Conservation (phyloP, 768 basidiomycete genomes). For the Xerocomus potaroensis region DNA sequence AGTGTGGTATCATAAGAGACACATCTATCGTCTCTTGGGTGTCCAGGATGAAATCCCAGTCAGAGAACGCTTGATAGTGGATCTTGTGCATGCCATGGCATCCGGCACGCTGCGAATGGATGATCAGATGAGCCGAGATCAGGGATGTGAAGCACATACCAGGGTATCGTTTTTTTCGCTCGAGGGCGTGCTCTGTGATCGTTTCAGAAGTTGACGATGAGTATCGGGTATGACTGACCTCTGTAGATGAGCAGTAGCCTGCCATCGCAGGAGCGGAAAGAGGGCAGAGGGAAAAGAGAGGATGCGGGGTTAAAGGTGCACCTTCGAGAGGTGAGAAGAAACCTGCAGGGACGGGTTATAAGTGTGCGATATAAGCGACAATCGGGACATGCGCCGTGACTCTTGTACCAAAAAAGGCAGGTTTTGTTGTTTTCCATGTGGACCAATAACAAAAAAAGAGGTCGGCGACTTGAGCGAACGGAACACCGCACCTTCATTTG, state of each 20-base stretch:
- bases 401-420: conserved; percentile 31
- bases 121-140: neutral
- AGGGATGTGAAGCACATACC: conserved; percentile 6
- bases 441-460: conserved; percentile 25
- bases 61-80: conserved; percentile 54
- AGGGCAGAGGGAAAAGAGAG: neutral
- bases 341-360: conserved; percentile 13
- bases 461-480: conserved; percentile 10
- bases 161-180: conserved; percentile 13
- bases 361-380: conserved; percentile 6
- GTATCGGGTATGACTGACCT: conserved; percentile 19
- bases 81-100: conserved; percentile 55
- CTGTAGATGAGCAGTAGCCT: conserved; percentile 24
- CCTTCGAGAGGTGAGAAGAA: neutral
- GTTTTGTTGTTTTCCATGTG: conserved; percentile 25
- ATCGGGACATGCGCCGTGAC: conserved; percentile 7
- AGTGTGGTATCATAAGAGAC: conserved; percentile 70
- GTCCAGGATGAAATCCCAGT: conserved; percentile 67
- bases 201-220: conserved; percentile 4
- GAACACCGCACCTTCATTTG: conserved; percentile 3
- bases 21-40: conserved; percentile 53
- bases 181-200: conserved; percentile 22
- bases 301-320: neutral
- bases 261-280: conserved; percentile 18
- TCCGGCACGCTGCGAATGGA: conserved; percentile 22